Conservation (phyloP, 306 rosid genomes). For the Cucumis hystrix region DNA sequence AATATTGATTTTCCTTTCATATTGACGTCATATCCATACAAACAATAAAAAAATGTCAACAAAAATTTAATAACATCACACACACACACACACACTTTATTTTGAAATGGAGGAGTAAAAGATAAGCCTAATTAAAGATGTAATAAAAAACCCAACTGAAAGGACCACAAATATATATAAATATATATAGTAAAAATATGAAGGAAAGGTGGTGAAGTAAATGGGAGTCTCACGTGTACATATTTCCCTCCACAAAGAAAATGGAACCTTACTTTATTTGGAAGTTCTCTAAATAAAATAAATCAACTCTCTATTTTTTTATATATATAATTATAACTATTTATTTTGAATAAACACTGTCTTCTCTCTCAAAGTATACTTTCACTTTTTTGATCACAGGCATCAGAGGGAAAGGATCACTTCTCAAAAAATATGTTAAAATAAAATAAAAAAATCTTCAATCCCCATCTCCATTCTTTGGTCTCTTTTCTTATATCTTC, state of each 20-base stretch:
- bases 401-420: not conserved
- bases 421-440: not conserved
- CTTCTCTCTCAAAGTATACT: not conserved
- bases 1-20: too few species aligned
- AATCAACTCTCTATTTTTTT: not conserved
- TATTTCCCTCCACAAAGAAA: not conserved
- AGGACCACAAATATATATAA: not conserved
- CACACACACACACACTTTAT: not conserved
- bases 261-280: not conserved
- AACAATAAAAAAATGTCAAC: too few species aligned
- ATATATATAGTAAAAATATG: not conserved
- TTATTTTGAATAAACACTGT: too few species aligned
- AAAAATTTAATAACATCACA: too few species aligned
- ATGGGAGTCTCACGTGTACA: slow-evolving; percentile 4
- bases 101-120: not conserved
- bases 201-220: not conserved
- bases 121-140: not conserved
- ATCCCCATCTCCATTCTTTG: not conserved
- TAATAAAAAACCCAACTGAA: not conserved
- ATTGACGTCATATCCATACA: too few species aligned
- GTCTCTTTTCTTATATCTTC: too few species aligned
- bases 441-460: not conserved
- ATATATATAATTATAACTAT: too few species aligned
- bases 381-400: not conserved
- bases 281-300: not conserved